Percentiles rank a stretch among this genome's conserved stretches.
Evolutionary conservation across 2,329 filamentous ascomycete species (phyloP).

Genomic region (Domatiomyces globalis): DNA sequence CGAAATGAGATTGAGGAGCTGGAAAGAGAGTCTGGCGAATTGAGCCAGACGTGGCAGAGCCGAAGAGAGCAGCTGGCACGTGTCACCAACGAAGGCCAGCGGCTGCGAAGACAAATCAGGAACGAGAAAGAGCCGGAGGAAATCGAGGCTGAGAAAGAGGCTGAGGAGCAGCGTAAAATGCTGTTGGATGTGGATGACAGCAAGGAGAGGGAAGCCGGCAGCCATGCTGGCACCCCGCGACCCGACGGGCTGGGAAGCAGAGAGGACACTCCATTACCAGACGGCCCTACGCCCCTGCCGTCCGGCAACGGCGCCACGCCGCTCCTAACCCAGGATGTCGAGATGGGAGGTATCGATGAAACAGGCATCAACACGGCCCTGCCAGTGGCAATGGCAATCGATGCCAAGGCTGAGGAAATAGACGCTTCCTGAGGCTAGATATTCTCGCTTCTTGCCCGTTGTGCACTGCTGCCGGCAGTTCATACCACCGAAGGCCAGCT

Average conservation of each 20-base stretch:
- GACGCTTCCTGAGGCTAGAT: neutral
- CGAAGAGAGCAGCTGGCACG: slow-evolving; percentile 71
- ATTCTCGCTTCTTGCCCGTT: too few relatives aligned
- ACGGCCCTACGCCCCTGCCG: slow-evolving; percentile 10
- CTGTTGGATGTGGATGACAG: slow-evolving; percentile 23
- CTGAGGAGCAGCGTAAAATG: slow-evolving; percentile 50
- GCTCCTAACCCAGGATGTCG: slow-evolving; percentile 38
- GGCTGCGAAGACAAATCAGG: slow-evolving; percentile 68
- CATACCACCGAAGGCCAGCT: too few relatives aligned
- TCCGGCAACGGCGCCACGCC: slow-evolving; percentile 24
- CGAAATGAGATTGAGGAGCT: slow-evolving; percentile 79
- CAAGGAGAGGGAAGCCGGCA: slow-evolving; percentile 30
- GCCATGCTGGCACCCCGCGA: slow-evolving; percentile 35
- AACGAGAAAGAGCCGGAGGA: slow-evolving; percentile 63
- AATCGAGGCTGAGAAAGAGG: slow-evolving; percentile 72
- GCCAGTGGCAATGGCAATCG: neutral
- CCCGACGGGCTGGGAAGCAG: slow-evolving; percentile 32
- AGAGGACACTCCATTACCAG: slow-evolving; percentile 19
- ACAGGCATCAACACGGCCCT: slow-evolving; percentile 17
- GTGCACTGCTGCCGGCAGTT: too few relatives aligned
- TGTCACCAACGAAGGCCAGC: slow-evolving; percentile 83
- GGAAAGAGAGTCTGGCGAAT: slow-evolving; percentile 68
- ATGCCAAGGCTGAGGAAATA: slow-evolving; percentile 1
- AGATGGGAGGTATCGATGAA: slow-evolving; percentile 42
- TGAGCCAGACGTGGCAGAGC: slow-evolving; percentile 71